These are phyloP conservation scores for Metarhizium anisopliae DNA, from an alignment of 2,329 filamentous ascomycete genomes.

Conservation along the genomic window DNA sequence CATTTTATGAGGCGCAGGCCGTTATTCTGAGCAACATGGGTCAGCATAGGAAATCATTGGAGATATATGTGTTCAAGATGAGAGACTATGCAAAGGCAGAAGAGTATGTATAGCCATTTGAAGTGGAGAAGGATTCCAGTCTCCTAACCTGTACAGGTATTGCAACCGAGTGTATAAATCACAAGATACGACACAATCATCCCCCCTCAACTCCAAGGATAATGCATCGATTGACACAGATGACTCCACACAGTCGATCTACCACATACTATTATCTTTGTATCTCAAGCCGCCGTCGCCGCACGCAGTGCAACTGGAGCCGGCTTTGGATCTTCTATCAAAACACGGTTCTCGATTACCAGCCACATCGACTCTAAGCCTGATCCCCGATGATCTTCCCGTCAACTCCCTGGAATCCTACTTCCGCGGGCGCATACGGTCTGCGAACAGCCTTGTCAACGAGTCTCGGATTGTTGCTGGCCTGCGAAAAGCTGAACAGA, in stretches of 20 bases:
- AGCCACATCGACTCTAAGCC: conserved; percentile 71
- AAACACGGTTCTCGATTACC: conserved; percentile 88
- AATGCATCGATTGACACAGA: conserved; percentile 27
- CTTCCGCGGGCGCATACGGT: conserved; percentile 82
- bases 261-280: conserved; percentile 80
- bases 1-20: conserved; percentile 83
- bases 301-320: conserved; percentile 62
- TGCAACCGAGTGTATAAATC: conserved; percentile 77
- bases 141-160: conserved; percentile 46
- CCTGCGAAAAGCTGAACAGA: conserved; percentile 68
- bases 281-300: conserved; percentile 76
- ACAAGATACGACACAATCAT: conserved; percentile 34
- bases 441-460: conserved; percentile 73
- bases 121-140: neutral
- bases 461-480: conserved; percentile 70
- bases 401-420: conserved; percentile 78
- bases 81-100: conserved; percentile 82
- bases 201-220: conserved; percentile 23
- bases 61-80: conserved; percentile 95
- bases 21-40: conserved; percentile 92
- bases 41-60: conserved; percentile 88
- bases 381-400: conserved; percentile 75
- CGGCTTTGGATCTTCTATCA: conserved; percentile 79
- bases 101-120: conserved; percentile 51
- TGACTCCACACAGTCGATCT: conserved; percentile 66